These are phyloP conservation scores for Acacia melanoxylon DNA, from an alignment of 306 rosid species.

Conservation along the genomic window DNA sequence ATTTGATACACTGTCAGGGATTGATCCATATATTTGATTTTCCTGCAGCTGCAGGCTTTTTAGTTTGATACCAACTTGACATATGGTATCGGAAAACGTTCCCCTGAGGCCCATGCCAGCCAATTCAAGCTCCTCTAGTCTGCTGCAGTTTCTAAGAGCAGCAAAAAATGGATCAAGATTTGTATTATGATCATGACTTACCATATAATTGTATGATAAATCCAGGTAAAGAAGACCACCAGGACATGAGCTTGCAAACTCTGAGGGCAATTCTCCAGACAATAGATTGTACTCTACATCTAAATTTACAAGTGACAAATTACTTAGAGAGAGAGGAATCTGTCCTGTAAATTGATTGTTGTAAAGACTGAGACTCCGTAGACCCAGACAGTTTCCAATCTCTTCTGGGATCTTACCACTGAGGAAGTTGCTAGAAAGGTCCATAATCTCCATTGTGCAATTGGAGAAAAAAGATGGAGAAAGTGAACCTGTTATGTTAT, in stretches of 20 bases:
- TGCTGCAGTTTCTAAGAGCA: constrained; percentile 55
- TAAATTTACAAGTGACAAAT: constrained; percentile 35
- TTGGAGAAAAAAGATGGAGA: constrained; percentile 63
- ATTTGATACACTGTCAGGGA: constrained; percentile 54
- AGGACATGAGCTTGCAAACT: constrained; percentile 38
- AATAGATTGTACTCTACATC: constrained; percentile 62
- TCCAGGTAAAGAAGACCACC: constrained; percentile 40
- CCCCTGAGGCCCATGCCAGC: constrained; percentile 73
- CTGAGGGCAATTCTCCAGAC: constrained; percentile 56
- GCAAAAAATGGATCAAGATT: constrained; percentile 60
- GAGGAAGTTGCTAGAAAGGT: constrained; percentile 55
- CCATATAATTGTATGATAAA: constrained; percentile 57
- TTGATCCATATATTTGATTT: constrained; percentile 61
- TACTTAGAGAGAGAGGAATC: constrained; percentile 51
- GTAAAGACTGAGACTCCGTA: constrained; percentile 64
- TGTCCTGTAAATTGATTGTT: constrained; percentile 58
- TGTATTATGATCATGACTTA: constrained; percentile 54
- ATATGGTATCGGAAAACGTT: constrained; percentile 42
- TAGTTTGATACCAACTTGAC: constrained; percentile 32
- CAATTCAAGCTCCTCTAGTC: constrained; percentile 60
- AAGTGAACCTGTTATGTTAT: constrained; percentile 45
- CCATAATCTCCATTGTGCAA: constrained; percentile 49
- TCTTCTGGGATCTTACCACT: constrained; percentile 55
- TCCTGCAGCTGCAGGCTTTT: constrained; percentile 44
- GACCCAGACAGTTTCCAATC: constrained; percentile 58